Evolutionary conservation across 306 rosid genomes (phyloP), one percentile per base, ranked within the genome.

Genomic region (Cucurbita argyrosperma): DNA sequence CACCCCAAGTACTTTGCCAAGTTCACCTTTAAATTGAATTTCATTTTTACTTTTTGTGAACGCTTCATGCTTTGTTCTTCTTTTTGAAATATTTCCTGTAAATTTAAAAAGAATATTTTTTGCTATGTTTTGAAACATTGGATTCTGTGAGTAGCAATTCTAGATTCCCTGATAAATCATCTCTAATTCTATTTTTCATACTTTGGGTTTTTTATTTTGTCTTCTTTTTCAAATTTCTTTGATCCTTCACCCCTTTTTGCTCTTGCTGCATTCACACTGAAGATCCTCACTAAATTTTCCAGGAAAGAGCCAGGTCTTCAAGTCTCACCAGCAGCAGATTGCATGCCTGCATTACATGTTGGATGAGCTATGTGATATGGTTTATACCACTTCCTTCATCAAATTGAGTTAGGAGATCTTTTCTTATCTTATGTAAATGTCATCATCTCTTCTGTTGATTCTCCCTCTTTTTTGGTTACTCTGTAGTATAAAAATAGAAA

Each of bases 241-340:
- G 38, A 40, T 72, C 55, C 35, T 43, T 70, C 30, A n/a, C 43
- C 75, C 10, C 64, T 50, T 50, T 56, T 46, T 64, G 51, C 45
- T 76, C 74, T 81, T 74, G 50, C 68, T 18, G 74, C 45, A 40
- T 77, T 68, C 81, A 84, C 63, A 84, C 67, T 71, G 52, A 67
- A 65, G 78, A 78, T 56, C 66, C 75, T 49, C 40, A 50, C 26
- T 43, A 14, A 62, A 42, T 46, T 80, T 83, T 74, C 59, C 94
- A 89, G 96, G 86, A 75, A 81, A 74, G 82, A 82, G 85, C 77
- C 82, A 70, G 75, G 80, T 78, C 69, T 61, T 82, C 67, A 76
- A 73, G 77, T 79, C 52, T 61, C 55, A 61, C 78, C 75, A 4
- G 83, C 79, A 70, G 78, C 78, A 63, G 88, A 82, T 82, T 87